Evolutionary conservation across 106 monocot species (phyloP).

Genomic region (Alisma plantagoaquatica): DNA sequence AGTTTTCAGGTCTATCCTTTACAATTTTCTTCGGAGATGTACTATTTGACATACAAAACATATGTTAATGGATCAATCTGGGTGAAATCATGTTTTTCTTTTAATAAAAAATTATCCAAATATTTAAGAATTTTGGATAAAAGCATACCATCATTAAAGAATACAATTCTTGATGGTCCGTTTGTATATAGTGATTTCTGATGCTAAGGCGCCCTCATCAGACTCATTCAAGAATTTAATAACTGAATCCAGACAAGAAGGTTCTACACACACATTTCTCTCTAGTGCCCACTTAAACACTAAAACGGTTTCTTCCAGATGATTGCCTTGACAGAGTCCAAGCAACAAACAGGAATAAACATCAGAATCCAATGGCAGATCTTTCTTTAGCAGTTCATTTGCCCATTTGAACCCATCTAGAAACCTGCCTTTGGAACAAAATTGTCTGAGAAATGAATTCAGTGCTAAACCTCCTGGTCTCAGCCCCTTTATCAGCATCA

Average conservation of each 20-base stretch:
- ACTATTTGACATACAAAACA: too few species aligned
- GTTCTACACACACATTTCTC: constrained; percentile 16
- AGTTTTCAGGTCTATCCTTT: too few species aligned
- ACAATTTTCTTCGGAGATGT: too few species aligned
- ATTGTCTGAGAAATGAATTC: constrained; percentile 39
- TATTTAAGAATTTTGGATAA: too few species aligned
- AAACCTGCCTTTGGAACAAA: constrained; percentile 21
- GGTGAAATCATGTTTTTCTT: too few species aligned
- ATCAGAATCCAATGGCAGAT: constrained; percentile 31
- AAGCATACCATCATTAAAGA: too few species aligned
- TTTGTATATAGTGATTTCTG: too few species aligned
- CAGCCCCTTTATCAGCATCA: constrained; percentile 39
- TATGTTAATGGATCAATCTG: too few species aligned
- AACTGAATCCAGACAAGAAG: constrained; percentile 15
- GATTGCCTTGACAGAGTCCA: constrained; percentile 33
- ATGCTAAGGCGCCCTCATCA: constrained; percentile 37
- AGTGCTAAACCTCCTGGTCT: constrained; percentile 22
- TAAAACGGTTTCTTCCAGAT: constrained; percentile 19
- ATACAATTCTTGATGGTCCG: too few species aligned
- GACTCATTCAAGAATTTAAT: constrained; percentile 20
- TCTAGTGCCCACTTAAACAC: constrained; percentile 22
- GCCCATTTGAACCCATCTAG: constrained; percentile 39
- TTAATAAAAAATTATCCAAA: too few species aligned
- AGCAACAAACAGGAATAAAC: constrained; percentile 25
- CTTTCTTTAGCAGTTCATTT: constrained; percentile 26